Percentiles rank a stretch among this genome's conserved stretches.
Evolutionary conservation across 2,329 filamentous ascomycete genomes (phyloP).

Genomic region (Stenocarpella maydis): DNA sequence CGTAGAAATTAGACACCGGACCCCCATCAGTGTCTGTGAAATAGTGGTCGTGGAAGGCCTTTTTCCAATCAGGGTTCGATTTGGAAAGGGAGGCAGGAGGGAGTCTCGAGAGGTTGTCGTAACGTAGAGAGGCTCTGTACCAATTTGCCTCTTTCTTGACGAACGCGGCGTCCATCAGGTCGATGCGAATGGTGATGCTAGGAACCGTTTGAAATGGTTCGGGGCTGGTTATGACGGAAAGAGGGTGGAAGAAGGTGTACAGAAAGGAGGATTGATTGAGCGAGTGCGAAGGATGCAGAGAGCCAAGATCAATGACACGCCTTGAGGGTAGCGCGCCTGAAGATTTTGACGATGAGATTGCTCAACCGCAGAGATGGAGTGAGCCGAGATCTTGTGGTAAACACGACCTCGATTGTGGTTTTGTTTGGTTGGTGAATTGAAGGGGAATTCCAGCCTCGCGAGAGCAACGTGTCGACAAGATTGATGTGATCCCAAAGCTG

Average conservation of each 20-base stretch:
- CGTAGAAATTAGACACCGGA: neutral
- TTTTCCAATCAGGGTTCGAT: neutral
- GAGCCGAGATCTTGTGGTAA: neutral
- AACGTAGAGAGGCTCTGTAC: neutral
- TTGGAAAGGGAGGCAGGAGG: slow-evolving; percentile 3
- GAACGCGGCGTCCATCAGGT: neutral
- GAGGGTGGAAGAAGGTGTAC: neutral
- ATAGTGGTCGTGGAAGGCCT: neutral
- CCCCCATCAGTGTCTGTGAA: neutral
- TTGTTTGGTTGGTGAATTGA: neutral
- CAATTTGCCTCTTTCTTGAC: slow-evolving; percentile 26
- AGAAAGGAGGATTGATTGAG: neutral
- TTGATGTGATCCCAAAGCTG: neutral
- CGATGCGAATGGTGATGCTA: neutral
- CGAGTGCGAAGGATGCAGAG: neutral
- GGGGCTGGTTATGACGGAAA: slow-evolving; percentile 3
- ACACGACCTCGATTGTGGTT: neutral
- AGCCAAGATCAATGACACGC: neutral
- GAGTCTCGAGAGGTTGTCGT: slow-evolving; percentile 16
- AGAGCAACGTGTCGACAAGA: slow-evolving; percentile 8
- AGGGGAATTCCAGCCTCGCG: neutral
- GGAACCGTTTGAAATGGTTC: neutral
- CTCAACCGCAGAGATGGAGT: neutral
- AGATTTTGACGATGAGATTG: neutral
- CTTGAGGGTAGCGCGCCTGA: neutral